phyloP scores from a whole-genome alignment of 2,329 filamentous ascomycete genomes.

The Arthroderma sp. region DNA sequence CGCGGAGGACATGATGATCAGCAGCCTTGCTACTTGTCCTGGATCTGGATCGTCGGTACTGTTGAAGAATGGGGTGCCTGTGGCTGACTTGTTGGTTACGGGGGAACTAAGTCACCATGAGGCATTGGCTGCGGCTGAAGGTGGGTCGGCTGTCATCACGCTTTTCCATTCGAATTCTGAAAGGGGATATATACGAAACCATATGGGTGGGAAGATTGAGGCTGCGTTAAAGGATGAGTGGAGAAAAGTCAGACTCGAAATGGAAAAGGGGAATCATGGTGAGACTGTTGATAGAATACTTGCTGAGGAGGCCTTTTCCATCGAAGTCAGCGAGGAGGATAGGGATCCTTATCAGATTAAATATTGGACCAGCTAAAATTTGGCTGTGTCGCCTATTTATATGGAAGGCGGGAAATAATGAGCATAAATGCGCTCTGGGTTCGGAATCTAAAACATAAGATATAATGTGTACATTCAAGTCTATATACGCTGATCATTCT shows the following conservation, averaged over 20 bases:
- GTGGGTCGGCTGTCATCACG: constrained; percentile 67
- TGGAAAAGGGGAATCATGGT: constrained; percentile 18
- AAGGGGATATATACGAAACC: constrained; percentile 61
- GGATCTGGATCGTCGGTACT: constrained; percentile 67
- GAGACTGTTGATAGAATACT: constrained; percentile 21
- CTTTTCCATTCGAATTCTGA: constrained; percentile 93
- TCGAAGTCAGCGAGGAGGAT: constrained; percentile 67
- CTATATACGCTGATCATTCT: too few relatives aligned
- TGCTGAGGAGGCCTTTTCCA: constrained; percentile 36
- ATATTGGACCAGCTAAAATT: background rate
- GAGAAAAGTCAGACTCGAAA: constrained; percentile 34
- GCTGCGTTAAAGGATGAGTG: constrained; percentile 45
- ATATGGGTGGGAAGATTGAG: constrained; percentile 55
- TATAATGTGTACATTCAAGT: too few relatives aligned
- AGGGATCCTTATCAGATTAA: constrained; percentile 79
- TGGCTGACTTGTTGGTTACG: constrained; percentile 72
- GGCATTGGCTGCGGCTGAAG: constrained; percentile 71
- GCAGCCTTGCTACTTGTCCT: constrained; percentile 71
- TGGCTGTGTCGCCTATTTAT: too few relatives aligned
- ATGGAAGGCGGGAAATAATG: too few relatives aligned
- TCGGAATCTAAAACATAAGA: too few relatives aligned
- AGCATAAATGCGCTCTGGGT: too few relatives aligned
- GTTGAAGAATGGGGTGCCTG: constrained; percentile 40
- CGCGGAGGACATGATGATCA: constrained; percentile 44
- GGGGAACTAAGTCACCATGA: constrained; percentile 92